These are phyloP conservation scores for Ophiostoma pallidulum DNA, from an alignment of 2,329 filamentous ascomycete genomes.

Conservation along the genomic window DNA sequence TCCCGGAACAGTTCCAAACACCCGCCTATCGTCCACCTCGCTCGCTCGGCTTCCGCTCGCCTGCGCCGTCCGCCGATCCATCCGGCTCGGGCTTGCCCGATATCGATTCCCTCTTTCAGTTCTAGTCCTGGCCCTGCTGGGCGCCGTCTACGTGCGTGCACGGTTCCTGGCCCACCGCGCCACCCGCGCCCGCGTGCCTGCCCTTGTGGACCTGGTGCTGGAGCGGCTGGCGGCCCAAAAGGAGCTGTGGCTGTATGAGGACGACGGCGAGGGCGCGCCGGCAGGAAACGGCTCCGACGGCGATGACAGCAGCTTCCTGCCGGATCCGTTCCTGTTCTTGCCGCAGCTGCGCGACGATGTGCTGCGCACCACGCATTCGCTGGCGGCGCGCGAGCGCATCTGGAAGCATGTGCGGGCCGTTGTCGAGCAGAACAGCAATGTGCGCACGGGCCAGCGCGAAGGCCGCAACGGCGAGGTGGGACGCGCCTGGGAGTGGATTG, in stretches of 20 bases:
- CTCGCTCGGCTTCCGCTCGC: conserved; percentile 83
- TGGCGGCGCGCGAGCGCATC: conserved; percentile 65
- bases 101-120: conserved; percentile 76
- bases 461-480: conserved; percentile 55
- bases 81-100: conserved; percentile 73
- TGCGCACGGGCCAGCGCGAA: conserved; percentile 65
- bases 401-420: conserved; percentile 78
- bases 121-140: conserved; percentile 42
- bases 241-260: conserved; percentile 56
- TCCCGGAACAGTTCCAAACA: conserved; percentile 51
- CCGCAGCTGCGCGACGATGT: conserved; percentile 89
- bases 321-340: conserved; percentile 72
- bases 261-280: conserved; percentile 9
- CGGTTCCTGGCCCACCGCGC: conserved; percentile 53
- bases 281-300: conserved; percentile 16
- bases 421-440: conserved; percentile 90
- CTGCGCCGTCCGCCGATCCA: conserved; percentile 69
- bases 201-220: conserved; percentile 74
- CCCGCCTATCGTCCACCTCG: conserved; percentile 71
- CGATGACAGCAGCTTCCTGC: conserved; percentile 47
- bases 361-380: conserved; percentile 68
- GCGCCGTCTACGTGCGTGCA: conserved; percentile 53
- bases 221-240: conserved; percentile 75
- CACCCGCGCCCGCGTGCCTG: conserved; percentile 65
- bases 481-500: conserved; percentile 62